phyloP scores from a whole-genome alignment of 306 rosid species.

The Quercus ilex region DNA sequence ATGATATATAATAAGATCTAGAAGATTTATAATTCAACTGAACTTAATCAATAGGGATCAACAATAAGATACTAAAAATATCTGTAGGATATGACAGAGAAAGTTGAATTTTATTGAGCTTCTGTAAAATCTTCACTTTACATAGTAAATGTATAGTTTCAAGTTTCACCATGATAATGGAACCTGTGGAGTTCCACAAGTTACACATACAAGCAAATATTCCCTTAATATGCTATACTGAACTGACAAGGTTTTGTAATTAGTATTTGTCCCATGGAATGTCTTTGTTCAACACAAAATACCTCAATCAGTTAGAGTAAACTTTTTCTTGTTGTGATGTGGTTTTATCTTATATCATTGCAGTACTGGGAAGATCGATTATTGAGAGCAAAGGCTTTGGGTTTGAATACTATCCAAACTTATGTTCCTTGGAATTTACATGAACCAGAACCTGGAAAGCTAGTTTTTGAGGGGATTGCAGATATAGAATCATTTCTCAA shows the following conservation, averaged over 20 bases:
- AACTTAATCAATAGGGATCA: background rate
- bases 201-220: background rate
- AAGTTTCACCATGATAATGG: background rate
- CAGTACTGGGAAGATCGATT: conserved; percentile 98
- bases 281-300: background rate
- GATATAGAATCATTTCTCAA: conserved; percentile 66
- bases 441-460: conserved; percentile 69
- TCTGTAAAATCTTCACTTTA: background rate
- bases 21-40: background rate
- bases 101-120: background rate
- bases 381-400: conserved; percentile 89
- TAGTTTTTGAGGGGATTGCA: conserved; percentile 72
- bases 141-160: background rate
- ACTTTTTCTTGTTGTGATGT: conserved; percentile 14
- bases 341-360: conserved; percentile 29
- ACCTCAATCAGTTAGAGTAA: conserved; percentile 15
- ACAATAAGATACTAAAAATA: background rate
- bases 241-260: background rate
- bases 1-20: background rate
- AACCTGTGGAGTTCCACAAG: background rate
- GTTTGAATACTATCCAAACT: conserved; percentile 85
- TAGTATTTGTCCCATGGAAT: background rate
- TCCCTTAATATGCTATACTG: background rate
- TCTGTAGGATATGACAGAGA: background rate
- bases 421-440: conserved; percentile 96